Evolutionary conservation across 1,284 basidiomycete species (phyloP).

Genomic region (Malassezia cuniculi): DNA sequence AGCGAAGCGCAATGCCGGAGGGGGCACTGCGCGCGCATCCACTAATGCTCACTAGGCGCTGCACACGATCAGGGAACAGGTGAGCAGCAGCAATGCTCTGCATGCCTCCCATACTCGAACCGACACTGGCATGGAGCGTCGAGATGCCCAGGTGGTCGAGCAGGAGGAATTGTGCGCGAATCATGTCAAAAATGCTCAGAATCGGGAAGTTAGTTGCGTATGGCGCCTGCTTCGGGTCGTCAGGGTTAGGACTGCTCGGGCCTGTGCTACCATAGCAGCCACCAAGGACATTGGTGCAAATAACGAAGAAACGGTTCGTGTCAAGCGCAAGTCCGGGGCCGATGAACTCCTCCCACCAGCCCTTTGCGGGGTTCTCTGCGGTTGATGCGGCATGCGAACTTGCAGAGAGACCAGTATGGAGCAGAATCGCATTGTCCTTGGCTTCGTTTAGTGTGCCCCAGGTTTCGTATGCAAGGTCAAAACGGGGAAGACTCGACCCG

Average conservation of each 20-base stretch:
- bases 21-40: constrained; percentile 84
- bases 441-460: constrained; percentile 76
- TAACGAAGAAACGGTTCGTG: constrained; percentile 79
- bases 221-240: constrained; percentile 48
- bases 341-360: constrained; percentile 99
- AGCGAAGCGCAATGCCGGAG: constrained; percentile 84
- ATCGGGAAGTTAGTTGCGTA: constrained; percentile 88
- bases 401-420: constrained; percentile 89
- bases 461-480: constrained; percentile 89
- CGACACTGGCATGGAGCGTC: constrained; percentile 79
- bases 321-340: constrained; percentile 79
- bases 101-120: constrained; percentile 94
- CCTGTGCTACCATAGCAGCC: constrained; percentile 96
- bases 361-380: constrained; percentile 61
- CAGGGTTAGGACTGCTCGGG: constrained; percentile 65
- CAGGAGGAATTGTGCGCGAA: constrained; percentile 71
- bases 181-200: constrained; percentile 91
- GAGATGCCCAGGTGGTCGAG: constrained; percentile 74
- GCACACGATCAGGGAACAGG: constrained; percentile 76
- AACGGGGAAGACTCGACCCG: constrained; percentile 55
- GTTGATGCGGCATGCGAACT: constrained; percentile 89
- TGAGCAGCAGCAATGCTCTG: constrained; percentile 89
- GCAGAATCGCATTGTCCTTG: constrained; percentile 79
- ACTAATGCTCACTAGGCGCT: constrained; percentile 79
- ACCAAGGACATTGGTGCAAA: constrained; percentile 93